Evolutionary conservation across 108 stramenopile species (phyloP), one percentile per base, ranked within the genome.

Genomic region (Chaetoceros muelleri): DNA sequence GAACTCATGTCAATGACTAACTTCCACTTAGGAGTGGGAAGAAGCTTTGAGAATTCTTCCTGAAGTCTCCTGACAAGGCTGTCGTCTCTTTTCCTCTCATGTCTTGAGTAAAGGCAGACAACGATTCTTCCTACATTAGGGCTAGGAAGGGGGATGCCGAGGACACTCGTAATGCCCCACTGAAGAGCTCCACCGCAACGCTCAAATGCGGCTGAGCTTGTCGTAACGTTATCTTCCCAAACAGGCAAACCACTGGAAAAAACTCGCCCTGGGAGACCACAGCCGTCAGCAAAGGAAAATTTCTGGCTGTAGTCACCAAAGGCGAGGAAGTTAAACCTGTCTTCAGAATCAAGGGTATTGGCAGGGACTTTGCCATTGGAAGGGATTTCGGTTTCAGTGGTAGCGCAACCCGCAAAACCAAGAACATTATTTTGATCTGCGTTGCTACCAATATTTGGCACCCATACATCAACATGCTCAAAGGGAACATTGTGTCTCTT

Each of bases 281-380:
- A 88, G 18, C 86, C 86, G 26, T 76, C 74, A 60, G 72, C 75
- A 62, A 93, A 93, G 25, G 86, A 88, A 58, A 93, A 93, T 52
- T 88, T 88, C 45, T 78, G 67, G 28, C 84, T 86, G 66, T 93
- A 88, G n/a, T 86, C 82, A 30, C 87, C 90, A 62, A 82, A 93
- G 0, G 85, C 64, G 23, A 61, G 58, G 22, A 93, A 69, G 51
- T 87, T 74, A 48, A 86, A 86, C 28, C 58, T 66, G 28, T 85
- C 80, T 28, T 88, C 79, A 0, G 65, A 28, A 16, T 79, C 44
- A 22, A 84, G 34, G 19, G 60, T 56, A 2, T 44, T 50, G 5
- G 60, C 57, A 17, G 61, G 31, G 10, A 50, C 29, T 24, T 65
- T 25, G 22, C 60, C 72, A 64, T 71, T 65, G 1, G 55, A 28